Percentiles rank a stretch among this genome's conserved stretches.
Conservation (phyloP, 2,329 filamentous ascomycete species). For the Truncatella angustata region DNA sequence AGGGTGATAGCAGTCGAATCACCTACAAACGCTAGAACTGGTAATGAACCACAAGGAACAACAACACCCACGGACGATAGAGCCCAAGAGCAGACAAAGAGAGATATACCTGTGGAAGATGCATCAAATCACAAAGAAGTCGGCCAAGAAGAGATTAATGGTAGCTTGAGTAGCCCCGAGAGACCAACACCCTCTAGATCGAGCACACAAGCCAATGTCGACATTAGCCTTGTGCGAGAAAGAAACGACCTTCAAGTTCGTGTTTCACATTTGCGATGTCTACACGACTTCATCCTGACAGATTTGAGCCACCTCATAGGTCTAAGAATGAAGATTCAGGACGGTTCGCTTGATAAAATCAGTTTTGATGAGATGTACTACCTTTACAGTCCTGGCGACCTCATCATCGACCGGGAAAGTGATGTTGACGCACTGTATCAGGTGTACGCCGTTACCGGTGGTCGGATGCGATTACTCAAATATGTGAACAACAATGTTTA, state of each 20-base stretch:
- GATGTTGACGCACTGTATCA: not conserved
- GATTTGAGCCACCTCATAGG: conserved; percentile 7
- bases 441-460: conserved; percentile 9
- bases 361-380: conserved; percentile 10
- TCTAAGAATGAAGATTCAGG: conserved; percentile 1
- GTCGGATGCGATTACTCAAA: not conserved
- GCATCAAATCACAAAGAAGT: too few relatives aligned
- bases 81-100: too few relatives aligned
- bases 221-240: not conserved
- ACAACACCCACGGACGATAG: too few relatives aligned
- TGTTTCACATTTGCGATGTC: conserved; percentile 3
- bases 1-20: not conserved
- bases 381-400: conserved; percentile 9
- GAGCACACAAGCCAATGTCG: not conserved
- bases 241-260: not conserved
- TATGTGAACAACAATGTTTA: not conserved
- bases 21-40: not conserved
- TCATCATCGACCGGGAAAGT: not conserved
- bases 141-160: too few relatives aligned
- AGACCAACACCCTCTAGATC: not conserved
- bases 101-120: too few relatives aligned
- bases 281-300: conserved; percentile 4
- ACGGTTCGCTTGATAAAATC: not conserved
- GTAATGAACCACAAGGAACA: not conserved
- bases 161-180: too few relatives aligned